Evolutionary conservation across 2,329 filamentous ascomycete genomes (phyloP).

Genomic region (Neonectria hederae): DNA sequence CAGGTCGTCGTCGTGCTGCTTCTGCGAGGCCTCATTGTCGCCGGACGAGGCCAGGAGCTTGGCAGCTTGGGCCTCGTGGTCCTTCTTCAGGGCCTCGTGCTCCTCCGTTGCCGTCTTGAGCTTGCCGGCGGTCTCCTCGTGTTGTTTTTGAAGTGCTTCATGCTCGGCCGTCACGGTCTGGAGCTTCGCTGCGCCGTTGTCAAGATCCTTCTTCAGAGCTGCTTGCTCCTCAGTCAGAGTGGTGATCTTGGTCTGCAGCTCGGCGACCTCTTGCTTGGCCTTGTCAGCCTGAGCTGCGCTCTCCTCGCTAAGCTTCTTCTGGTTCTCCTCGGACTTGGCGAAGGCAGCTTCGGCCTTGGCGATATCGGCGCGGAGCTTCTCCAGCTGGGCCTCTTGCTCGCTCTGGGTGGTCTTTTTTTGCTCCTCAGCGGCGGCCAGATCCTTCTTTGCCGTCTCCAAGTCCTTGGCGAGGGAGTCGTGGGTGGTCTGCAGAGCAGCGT

Average conservation of each 20-base stretch:
- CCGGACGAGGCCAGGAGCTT: conserved; percentile 32
- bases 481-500: conserved; percentile 33
- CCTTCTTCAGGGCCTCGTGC: conserved; percentile 37
- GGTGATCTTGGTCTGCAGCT: conserved; percentile 42
- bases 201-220: conserved; percentile 35
- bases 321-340: conserved; percentile 35
- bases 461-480: conserved; percentile 40
- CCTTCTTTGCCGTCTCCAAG: conserved; percentile 46
- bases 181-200: conserved; percentile 35
- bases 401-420: conserved; percentile 32
- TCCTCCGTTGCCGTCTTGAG: conserved; percentile 40
- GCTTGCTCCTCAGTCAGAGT: conserved; percentile 35
- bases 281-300: conserved; percentile 32
- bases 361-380: conserved; percentile 38
- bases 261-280: conserved; percentile 39
- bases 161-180: conserved; percentile 29
- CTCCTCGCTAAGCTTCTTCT: conserved; percentile 41
- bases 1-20: conserved; percentile 21
- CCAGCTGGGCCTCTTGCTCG: conserved; percentile 31
- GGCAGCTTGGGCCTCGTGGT: conserved; percentile 13
- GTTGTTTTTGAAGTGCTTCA: conserved; percentile 32
- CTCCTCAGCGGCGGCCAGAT: conserved; percentile 37
- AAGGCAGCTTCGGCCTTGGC: conserved; percentile 39
- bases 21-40: conserved; percentile 41
- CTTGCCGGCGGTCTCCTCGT: conserved; percentile 37